These are phyloP conservation scores for Silene coronaria DNA, from an alignment of 179 eudicot species.

Conservation along the genomic window DNA sequence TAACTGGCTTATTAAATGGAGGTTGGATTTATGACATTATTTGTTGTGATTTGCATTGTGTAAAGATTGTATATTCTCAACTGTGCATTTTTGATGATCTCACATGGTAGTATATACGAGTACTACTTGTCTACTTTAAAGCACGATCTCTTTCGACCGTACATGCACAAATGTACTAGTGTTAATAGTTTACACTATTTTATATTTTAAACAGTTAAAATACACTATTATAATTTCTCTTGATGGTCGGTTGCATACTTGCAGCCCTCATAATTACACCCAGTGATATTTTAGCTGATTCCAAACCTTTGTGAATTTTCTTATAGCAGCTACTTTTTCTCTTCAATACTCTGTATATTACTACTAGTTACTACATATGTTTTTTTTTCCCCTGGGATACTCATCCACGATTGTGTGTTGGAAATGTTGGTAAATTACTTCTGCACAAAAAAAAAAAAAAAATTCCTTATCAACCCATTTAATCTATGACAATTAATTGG, in stretches of 20 bases:
- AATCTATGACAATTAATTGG: background rate
- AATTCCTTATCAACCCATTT: background rate
- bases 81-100: background rate
- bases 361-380: background rate
- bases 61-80: background rate
- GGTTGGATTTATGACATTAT: background rate
- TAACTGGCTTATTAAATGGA: background rate
- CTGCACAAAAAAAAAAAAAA: background rate
- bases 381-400: background rate
- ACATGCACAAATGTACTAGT: slow-evolving; percentile 1
- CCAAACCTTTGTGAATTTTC: slow-evolving; percentile 16
- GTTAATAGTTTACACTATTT: background rate
- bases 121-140: background rate
- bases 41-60: background rate
- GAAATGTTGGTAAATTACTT: background rate
- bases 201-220: background rate
- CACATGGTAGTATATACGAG: background rate
- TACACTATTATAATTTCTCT: slow-evolving; percentile 2
- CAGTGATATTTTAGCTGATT: slow-evolving; percentile 13
- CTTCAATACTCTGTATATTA: background rate
- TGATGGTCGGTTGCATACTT: slow-evolving; percentile 25
- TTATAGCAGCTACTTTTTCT: background rate
- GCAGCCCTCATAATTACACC: slow-evolving; percentile 20
- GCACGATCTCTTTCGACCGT: slow-evolving; percentile 15
- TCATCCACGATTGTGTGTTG: background rate